A percentile compares a stretch with the other conserved stretches of the same genome.
Evolutionary conservation across 2,329 filamentous ascomycete genomes (phyloP).

Genomic region (Clathrospora elynae): DNA sequence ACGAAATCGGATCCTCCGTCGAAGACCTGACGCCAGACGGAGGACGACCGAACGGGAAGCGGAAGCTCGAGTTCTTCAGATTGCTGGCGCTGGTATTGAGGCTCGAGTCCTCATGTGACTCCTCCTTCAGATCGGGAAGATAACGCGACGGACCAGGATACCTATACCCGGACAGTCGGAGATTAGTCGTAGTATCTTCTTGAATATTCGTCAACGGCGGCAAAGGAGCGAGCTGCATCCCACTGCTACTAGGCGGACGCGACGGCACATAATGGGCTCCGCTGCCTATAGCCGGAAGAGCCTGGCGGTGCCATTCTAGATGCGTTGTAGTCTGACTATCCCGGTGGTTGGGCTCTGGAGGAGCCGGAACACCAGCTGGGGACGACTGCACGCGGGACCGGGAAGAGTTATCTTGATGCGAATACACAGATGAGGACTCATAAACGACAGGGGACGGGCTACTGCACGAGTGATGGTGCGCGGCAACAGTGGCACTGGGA

Average conservation of each 20-base stretch:
- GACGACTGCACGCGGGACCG: slow-evolving; percentile 19
- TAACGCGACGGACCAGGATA: slow-evolving; percentile 40
- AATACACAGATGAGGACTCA: slow-evolving; percentile 35
- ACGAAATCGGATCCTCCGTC: slow-evolving; percentile 28
- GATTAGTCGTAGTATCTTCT: slow-evolving; percentile 42
- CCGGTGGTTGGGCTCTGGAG: slow-evolving; percentile 21
- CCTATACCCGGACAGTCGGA: slow-evolving; percentile 38
- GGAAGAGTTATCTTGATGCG: slow-evolving; percentile 27
- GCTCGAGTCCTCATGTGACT: slow-evolving; percentile 55
- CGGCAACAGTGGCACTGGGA: slow-evolving; percentile 2
- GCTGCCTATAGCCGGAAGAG: neutral
- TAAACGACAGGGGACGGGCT: slow-evolving; percentile 16
- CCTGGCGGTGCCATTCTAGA: slow-evolving; percentile 32
- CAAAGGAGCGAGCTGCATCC: slow-evolving; percentile 10
- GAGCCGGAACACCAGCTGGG: slow-evolving; percentile 14
- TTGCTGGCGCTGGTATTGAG: slow-evolving; percentile 46
- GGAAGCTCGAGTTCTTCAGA: slow-evolving; percentile 36
- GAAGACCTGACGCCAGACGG: slow-evolving; percentile 26
- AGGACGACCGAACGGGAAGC: slow-evolving; percentile 28
- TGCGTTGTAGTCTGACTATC: slow-evolving; percentile 47
- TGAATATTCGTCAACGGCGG: slow-evolving; percentile 16
- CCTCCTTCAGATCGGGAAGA: slow-evolving; percentile 55
- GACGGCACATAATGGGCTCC: slow-evolving; percentile 2
- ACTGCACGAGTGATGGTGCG: slow-evolving; percentile 21
- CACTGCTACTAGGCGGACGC: slow-evolving; percentile 12